A percentile compares a stretch with the other conserved stretches of the same genome.
Conservation (phyloP, 768 basidiomycete species). For the Phylloporus sp. region DNA sequence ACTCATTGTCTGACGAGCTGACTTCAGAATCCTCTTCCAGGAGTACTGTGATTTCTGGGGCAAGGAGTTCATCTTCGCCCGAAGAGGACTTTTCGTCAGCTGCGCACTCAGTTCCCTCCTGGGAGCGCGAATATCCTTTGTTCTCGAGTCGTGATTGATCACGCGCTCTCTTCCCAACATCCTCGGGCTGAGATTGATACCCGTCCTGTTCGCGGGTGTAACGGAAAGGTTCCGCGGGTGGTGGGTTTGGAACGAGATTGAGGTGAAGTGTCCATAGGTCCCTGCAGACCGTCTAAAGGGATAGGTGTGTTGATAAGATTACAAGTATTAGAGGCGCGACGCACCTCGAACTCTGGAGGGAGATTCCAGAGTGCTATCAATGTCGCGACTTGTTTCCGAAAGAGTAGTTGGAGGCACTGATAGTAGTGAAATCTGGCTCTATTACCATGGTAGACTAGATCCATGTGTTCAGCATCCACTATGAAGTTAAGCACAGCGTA, state of each 20-base stretch:
- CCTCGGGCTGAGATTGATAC: slow-evolving; percentile 10
- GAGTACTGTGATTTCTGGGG: slow-evolving; percentile 38
- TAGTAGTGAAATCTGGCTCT: slow-evolving; percentile 77
- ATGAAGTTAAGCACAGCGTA: slow-evolving; percentile 24
- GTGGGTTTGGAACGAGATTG: slow-evolving; percentile 54
- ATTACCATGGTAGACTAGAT: slow-evolving; percentile 77
- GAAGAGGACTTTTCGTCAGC: slow-evolving; percentile 10
- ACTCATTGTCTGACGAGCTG: slow-evolving; percentile 29
- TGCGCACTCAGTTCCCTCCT: slow-evolving; percentile 9
- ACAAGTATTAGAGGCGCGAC: slow-evolving; percentile 10
- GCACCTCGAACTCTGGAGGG: slow-evolving; percentile 76
- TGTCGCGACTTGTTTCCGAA: slow-evolving; percentile 71
- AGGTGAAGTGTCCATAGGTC: slow-evolving; percentile 81
- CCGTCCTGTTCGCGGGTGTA: slow-evolving; percentile 39
- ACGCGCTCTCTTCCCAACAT: background rate
- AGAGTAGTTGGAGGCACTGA: slow-evolving; percentile 77
- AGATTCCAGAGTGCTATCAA: slow-evolving; percentile 63
- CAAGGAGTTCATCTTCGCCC: slow-evolving; percentile 23
- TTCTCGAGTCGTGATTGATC: slow-evolving; percentile 16
- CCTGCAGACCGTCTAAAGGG: slow-evolving; percentile 59
- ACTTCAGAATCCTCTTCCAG: slow-evolving; percentile 38
- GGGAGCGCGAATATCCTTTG: slow-evolving; percentile 4
- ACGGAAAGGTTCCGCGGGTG: slow-evolving; percentile 56
- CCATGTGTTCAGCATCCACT: background rate
- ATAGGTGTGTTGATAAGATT: slow-evolving; percentile 5